Evolutionary conservation across 768 basidiomycete species (phyloP).

Genomic region (Rubroboletus satanas): DNA sequence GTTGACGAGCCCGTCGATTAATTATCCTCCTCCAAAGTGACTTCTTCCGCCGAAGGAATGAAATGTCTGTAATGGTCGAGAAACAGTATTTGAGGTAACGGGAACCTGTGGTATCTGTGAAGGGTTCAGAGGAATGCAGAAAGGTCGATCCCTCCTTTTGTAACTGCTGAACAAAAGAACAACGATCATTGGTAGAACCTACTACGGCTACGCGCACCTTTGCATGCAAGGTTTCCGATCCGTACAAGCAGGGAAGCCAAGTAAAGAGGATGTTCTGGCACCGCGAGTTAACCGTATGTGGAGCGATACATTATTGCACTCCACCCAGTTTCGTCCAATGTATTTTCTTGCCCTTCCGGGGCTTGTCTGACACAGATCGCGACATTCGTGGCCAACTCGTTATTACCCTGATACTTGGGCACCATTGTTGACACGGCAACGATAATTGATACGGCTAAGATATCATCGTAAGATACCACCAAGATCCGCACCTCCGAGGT

Average conservation of each 20-base stretch:
- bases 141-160: not conserved
- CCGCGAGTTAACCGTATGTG: too few species aligned
- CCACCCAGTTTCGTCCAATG: not conserved
- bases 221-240: not conserved
- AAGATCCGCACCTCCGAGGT: not conserved
- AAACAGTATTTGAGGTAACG: not conserved
- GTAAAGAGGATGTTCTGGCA: not conserved
- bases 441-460: not conserved
- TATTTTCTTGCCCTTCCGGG: not conserved
- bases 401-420: not conserved
- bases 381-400: not conserved
- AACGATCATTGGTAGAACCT: too few species aligned
- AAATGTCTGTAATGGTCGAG: not conserved
- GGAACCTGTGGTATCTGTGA: not conserved
- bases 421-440: not conserved
- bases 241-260: not conserved
- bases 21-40: not conserved
- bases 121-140: too few species aligned
- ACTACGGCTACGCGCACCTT: not conserved
- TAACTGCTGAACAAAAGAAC: not conserved
- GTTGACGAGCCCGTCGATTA: not conserved
- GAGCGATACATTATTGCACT: not conserved
- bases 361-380: too few species aligned
- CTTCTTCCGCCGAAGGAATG: not conserved
- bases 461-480: too few species aligned